Evolutionary conservation across 495 filamentous ascomycete species (phyloP).

Genomic region (Lichenothelia convexa): DNA sequence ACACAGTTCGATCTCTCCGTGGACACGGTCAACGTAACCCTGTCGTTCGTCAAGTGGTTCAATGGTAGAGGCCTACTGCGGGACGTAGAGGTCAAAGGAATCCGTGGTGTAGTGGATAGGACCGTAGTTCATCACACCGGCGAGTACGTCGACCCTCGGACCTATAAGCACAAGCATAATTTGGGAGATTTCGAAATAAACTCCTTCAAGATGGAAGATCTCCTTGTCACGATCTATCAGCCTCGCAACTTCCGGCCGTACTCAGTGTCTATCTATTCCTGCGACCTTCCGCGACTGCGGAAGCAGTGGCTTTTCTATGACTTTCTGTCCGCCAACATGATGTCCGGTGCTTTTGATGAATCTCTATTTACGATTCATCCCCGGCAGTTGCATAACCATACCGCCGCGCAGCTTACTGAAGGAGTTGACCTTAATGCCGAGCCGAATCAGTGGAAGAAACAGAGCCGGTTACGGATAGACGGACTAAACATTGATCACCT

Average conservation of each 20-base stretch:
- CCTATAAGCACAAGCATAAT: conserved; percentile 68
- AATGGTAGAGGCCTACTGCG: conserved; percentile 84
- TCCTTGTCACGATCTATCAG: conserved; percentile 83
- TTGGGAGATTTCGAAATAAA: conserved; percentile 95
- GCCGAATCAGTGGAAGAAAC: conserved; percentile 66
- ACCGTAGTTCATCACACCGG: conserved; percentile 55
- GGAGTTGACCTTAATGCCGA: conserved; percentile 29
- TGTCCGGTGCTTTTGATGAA: conserved; percentile 89
- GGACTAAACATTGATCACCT: conserved; percentile 89
- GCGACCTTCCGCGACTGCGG: conserved; percentile 76
- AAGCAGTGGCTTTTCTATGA: conserved; percentile 98
- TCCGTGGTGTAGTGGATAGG: conserved; percentile 89
- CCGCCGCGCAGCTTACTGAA: conserved; percentile 34
- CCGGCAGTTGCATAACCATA: conserved; percentile 60
- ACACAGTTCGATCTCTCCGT: conserved; percentile 94
- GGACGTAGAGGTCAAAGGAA: conserved; percentile 84
- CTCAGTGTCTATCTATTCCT: conserved; percentile 84
- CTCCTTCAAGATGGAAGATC: conserved; percentile 84
- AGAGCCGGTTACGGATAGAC: conserved; percentile 76
- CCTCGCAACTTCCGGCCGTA: conserved; percentile 81
- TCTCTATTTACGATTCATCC: conserved; percentile 96
- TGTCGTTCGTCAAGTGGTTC: conserved; percentile 97
- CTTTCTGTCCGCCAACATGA: conserved; percentile 82
- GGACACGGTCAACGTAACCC: conserved; percentile 83
- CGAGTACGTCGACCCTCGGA: conserved; percentile 65